Conservation (phyloP, 1,139 yeast species). For the Kodamaea fungicola region DNA sequence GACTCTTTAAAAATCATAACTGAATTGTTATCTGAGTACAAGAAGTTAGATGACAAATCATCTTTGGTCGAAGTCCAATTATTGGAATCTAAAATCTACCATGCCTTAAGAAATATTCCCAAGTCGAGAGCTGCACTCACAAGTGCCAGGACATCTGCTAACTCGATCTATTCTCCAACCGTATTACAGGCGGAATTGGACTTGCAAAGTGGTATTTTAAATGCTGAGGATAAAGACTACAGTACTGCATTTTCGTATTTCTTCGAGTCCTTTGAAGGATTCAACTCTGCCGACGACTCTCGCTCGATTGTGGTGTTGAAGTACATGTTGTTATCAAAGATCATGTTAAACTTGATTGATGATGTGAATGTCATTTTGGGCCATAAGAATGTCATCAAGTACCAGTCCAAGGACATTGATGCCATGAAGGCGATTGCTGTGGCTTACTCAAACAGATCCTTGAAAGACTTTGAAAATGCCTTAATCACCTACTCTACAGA, state of each 20-base stretch:
- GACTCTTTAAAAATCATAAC: conserved; percentile 74
- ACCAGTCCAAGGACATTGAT: conserved; percentile 71
- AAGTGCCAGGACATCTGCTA: conserved; percentile 94
- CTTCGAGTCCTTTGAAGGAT: conserved; percentile 92
- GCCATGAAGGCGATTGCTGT: conserved; percentile 93
- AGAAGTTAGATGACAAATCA: conserved; percentile 91
- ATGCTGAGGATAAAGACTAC: conserved; percentile 96
- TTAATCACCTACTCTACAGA: conserved; percentile 69
- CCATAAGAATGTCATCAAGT: conserved; percentile 78
- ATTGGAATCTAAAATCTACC: conserved; percentile 85
- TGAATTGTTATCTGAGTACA: conserved; percentile 75
- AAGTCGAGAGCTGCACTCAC: conserved; percentile 91
- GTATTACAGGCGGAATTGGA: conserved; percentile 91
- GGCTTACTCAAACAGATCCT: conserved; percentile 85
- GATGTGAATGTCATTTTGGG: conserved; percentile 77
- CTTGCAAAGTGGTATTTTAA: conserved; percentile 90
- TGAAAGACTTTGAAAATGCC: conserved; percentile 85
- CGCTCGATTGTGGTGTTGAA: conserved; percentile 78
- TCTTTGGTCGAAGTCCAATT: conserved; percentile 94
- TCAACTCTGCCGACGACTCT: conserved; percentile 56
- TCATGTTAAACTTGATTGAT: conserved; percentile 85
- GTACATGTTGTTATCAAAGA: conserved; percentile 88
- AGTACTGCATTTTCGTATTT: conserved; percentile 95
- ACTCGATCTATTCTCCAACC: conserved; percentile 94
- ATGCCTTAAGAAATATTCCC: conserved; percentile 88